Percentiles rank a stretch among this genome's conserved stretches.
These are phyloP conservation scores for Rubus idaeus DNA, from an alignment of 306 rosid genomes.

Conservation along the genomic window DNA sequence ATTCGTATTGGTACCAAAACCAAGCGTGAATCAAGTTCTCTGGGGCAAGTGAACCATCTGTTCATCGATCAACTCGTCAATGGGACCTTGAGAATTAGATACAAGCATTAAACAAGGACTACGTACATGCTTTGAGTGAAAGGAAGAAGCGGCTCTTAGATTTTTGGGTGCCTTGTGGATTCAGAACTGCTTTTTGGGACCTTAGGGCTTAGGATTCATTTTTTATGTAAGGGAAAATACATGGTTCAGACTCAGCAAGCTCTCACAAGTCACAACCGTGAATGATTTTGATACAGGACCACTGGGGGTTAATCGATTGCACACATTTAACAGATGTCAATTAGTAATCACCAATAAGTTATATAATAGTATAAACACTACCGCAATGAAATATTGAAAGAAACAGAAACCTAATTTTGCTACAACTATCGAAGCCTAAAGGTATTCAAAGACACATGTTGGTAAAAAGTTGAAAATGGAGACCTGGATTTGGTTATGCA, in stretches of 20 bases:
- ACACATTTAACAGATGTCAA: neutral
- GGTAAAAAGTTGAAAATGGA: neutral
- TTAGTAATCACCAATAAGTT: neutral
- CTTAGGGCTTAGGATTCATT: too few relatives aligned
- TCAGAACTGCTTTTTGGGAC: too few relatives aligned
- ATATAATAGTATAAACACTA: neutral
- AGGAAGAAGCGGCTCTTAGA: neutral
- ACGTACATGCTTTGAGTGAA: neutral
- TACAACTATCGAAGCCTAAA: neutral
- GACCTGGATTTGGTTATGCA: neutral
- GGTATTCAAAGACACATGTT: neutral
- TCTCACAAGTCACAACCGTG: too few relatives aligned
- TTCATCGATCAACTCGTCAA: neutral
- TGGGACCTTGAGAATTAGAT: neutral
- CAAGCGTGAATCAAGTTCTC: neutral
- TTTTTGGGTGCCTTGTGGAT: neutral
- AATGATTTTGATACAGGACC: neutral
- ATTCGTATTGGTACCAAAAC: neutral
- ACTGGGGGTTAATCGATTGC: neutral
- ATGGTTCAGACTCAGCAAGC: neutral
- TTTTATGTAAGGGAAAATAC: too few relatives aligned
- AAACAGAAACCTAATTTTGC: neutral
- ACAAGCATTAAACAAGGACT: neutral
- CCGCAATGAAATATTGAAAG: neutral
- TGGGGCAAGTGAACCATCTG: neutral